A percentile compares a stretch with the other conserved stretches of the same genome.
Conservation (phyloP, 306 rosid genomes). For the Cicer yamashitae region DNA sequence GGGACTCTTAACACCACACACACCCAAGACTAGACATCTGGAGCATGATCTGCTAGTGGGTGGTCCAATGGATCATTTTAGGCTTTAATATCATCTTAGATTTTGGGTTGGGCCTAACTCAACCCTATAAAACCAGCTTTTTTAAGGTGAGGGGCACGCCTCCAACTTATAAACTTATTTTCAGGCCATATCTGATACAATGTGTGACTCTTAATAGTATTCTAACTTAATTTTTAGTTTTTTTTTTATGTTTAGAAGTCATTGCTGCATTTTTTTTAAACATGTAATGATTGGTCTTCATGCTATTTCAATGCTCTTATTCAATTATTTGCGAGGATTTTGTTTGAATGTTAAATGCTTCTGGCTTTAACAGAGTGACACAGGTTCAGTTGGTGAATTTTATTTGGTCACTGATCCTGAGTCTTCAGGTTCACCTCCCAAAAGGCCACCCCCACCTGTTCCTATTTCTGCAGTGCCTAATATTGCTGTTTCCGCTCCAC, state of each 20-base stretch:
- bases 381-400: slow-evolving; percentile 86
- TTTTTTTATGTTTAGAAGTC: slow-evolving; percentile 11
- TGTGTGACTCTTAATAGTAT: not conserved
- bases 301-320: slow-evolving; percentile 20
- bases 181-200: too few species aligned
- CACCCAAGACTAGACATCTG: too few species aligned
- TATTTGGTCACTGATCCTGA: slow-evolving; percentile 81
- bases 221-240: not conserved
- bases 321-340: slow-evolving; percentile 42
- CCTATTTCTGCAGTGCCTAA: slow-evolving; percentile 59
- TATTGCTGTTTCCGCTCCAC: slow-evolving; percentile 53
- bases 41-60: too few species aligned
- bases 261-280: slow-evolving; percentile 21
- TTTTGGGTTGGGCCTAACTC: too few species aligned
- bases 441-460: slow-evolving; percentile 83
- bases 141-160: too few species aligned
- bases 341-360: slow-evolving; percentile 48
- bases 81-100: too few species aligned
- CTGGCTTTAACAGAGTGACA: slow-evolving; percentile 69
- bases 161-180: too few species aligned
- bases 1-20: too few species aligned
- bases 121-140: too few species aligned
- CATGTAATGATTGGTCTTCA: slow-evolving; percentile 7
- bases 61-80: too few species aligned
- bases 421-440: slow-evolving; percentile 91